A percentile compares a stretch with the other conserved stretches of the same genome.
phyloP scores from a whole-genome alignment of 2,329 filamentous ascomycete species.

The Zopfia rhizophila region DNA sequence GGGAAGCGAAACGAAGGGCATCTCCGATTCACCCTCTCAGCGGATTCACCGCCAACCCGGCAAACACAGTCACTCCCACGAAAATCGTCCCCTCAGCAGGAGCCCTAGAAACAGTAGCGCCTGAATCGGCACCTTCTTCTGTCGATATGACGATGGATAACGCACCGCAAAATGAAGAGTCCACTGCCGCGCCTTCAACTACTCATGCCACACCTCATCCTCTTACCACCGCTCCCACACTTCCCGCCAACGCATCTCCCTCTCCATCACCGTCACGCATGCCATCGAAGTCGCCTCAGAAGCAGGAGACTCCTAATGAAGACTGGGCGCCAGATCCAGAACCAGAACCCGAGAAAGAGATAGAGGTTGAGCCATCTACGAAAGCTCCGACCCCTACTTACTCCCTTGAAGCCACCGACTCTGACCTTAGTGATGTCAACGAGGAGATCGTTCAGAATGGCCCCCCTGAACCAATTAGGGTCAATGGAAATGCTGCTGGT shows the following conservation, averaged over 20 bases:
- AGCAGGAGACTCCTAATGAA: slow-evolving; percentile 37
- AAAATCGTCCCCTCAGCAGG: slow-evolving; percentile 33
- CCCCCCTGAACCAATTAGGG: slow-evolving; percentile 40
- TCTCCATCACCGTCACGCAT: slow-evolving; percentile 38
- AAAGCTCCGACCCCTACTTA: slow-evolving; percentile 34
- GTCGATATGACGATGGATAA: slow-evolving; percentile 30
- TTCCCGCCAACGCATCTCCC: slow-evolving; percentile 35
- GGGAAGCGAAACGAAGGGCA: slow-evolving; percentile 36
- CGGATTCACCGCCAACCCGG: slow-evolving; percentile 25
- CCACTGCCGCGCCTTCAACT: no score
- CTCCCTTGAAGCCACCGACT: slow-evolving; percentile 36
- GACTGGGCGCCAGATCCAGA: slow-evolving; percentile 25
- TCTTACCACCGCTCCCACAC: slow-evolving; percentile 39
- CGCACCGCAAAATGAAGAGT: no score
- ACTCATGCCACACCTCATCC: slow-evolving; percentile 32
- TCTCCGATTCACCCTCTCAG: no score
- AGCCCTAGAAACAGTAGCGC: slow-evolving; percentile 17
- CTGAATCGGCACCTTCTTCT: slow-evolving; percentile 8
- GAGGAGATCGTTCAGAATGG: slow-evolving; percentile 50
- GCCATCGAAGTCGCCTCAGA: slow-evolving; percentile 45
- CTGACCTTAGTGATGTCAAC: slow-evolving; percentile 50
- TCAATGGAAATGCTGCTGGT: slow-evolving; percentile 34
- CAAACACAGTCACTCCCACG: slow-evolving; percentile 27
- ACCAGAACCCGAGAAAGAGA: slow-evolving; percentile 19
- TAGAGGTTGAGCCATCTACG: slow-evolving; percentile 36